Evolutionary conservation across 345 rosid genomes (phyloP), one percentile per base, ranked within the genome.

Genomic region (Ceriops tagal): DNA sequence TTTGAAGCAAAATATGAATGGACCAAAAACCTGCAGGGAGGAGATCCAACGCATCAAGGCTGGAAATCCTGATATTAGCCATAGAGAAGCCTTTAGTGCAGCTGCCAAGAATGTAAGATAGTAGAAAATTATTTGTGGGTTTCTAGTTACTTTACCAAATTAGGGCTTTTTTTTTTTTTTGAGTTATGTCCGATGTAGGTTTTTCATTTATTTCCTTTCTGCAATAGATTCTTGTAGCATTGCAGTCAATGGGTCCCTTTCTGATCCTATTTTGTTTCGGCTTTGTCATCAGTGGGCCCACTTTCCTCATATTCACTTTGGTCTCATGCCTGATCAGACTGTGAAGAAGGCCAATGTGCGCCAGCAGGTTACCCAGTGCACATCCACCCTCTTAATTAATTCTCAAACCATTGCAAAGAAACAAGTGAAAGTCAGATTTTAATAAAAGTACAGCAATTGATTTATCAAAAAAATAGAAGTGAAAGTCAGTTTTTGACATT

Each of bases 11-110:
- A 58, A 32, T 32, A 31, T 22, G 26, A 59, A 26, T 60, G 34
- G 55, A 65, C 11, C n/a, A 72, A 56, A 58, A 58, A 62, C 61
- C 30, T 65, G 75, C 88, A 96, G 99, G 85, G 98, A 96, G 56
- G 98, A 92, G 86, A 96, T 96, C 89, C 98, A 92, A 86, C 97
- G 99, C 67, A 92, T 96, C 87, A 96, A 96, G 83, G 98, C 98
- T 66, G 90, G 87, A 69, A 96, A 96, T 76, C 99, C 98, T 74
- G 98, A 96, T 77, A 96, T 96, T 46, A 96, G 96, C 79, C 99
- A 96, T 88, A 86, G 99, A 79, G 99, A 96, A 73, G 99, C 99
- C 69, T 96, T 96, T 69, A 90, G 99, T 81, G 99, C 98, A 31
- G 99, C 99, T 79, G 99, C 99, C 55, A 96, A 96, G 84, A 96